These are phyloP conservation scores for Lentinula guzmanii DNA, from an alignment of 768 basidiomycete species.

Conservation along the genomic window DNA sequence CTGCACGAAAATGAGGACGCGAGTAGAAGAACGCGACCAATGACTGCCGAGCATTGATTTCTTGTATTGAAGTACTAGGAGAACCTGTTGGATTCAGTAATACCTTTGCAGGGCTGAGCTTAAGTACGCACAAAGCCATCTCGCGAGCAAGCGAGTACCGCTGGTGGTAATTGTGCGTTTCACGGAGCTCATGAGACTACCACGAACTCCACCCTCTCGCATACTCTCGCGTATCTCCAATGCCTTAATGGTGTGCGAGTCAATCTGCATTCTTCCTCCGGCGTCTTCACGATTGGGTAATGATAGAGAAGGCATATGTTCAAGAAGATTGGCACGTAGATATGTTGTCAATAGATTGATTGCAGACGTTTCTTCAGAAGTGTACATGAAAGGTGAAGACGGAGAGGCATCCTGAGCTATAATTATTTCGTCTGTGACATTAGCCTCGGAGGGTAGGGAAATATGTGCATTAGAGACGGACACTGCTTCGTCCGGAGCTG, in stretches of 20 bases:
- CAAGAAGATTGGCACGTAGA: constrained; percentile 63
- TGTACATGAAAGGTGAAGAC: constrained; percentile 19
- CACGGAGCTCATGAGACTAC: constrained; percentile 68
- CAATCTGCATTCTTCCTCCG: constrained; percentile 75
- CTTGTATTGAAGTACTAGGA: constrained; percentile 68
- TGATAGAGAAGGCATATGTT: constrained; percentile 66
- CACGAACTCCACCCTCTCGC: constrained; percentile 65
- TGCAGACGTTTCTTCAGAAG: constrained; percentile 45
- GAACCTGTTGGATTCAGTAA: constrained; percentile 46
- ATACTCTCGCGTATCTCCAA: constrained; percentile 77
- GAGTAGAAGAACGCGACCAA: constrained; percentile 66
- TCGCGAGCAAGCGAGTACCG: constrained; percentile 66
- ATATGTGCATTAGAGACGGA: background rate
- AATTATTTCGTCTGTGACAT: constrained; percentile 17
- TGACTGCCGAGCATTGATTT: constrained; percentile 72
- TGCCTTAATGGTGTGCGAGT: constrained; percentile 83
- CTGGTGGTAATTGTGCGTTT: constrained; percentile 75
- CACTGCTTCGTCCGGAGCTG: background rate
- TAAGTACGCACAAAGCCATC: constrained; percentile 67
- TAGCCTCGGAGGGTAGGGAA: background rate
- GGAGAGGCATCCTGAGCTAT: constrained; percentile 3
- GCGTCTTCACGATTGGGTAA: constrained; percentile 50
- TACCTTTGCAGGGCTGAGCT: constrained; percentile 27
- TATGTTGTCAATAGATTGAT: constrained; percentile 59
- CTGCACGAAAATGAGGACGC: constrained; percentile 57